These are phyloP conservation scores for Boletus fagicola DNA, from an alignment of 768 basidiomycete genomes.

Conservation along the genomic window DNA sequence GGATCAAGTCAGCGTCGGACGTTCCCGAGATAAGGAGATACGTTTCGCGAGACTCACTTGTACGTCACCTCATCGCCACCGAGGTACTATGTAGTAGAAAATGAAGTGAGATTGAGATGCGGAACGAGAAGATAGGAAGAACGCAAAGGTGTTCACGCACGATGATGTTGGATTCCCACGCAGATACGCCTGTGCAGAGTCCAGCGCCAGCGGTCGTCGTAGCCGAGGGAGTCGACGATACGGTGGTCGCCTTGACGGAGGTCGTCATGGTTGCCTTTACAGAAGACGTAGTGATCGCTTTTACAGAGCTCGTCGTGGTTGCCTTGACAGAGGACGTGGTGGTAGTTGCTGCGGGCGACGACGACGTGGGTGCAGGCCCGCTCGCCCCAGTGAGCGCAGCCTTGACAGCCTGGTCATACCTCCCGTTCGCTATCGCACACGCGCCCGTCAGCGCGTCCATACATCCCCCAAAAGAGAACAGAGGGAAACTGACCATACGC, in stretches of 20 bases:
- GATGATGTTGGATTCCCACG: slow-evolving; percentile 40
- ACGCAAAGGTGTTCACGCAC: slow-evolving; percentile 29
- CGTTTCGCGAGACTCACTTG: slow-evolving; percentile 30
- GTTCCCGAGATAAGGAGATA: too few relatives aligned
- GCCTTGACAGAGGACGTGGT: neutral
- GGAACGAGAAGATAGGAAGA: too few relatives aligned
- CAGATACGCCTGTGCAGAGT: slow-evolving; percentile 41
- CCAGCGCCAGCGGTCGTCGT: slow-evolving; percentile 22
- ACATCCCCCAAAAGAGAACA: neutral
- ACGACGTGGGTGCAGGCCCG: slow-evolving; percentile 2
- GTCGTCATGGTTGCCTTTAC: neutral
- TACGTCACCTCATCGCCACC: slow-evolving; percentile 42
- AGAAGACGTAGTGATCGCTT: slow-evolving; percentile 2
- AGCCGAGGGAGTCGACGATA: neutral
- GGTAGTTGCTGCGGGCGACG: neutral
- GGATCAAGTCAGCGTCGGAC: neutral
- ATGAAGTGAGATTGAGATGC: neutral
- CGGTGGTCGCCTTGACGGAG: slow-evolving; percentile 6
- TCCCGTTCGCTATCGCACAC: slow-evolving; percentile 36
- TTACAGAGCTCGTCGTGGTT: neutral
- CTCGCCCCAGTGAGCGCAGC: slow-evolving; percentile 32
- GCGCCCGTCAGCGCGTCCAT: neutral
- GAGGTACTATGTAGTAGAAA: slow-evolving; percentile 42
- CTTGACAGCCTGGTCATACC: slow-evolving; percentile 44
- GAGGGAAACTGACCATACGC: slow-evolving; percentile 36